A percentile compares a stretch with the other conserved stretches of the same genome.
These are phyloP conservation scores for Paecilomyces sp. DNA, from an alignment of 2,329 filamentous ascomycete species.

Conservation along the genomic window DNA sequence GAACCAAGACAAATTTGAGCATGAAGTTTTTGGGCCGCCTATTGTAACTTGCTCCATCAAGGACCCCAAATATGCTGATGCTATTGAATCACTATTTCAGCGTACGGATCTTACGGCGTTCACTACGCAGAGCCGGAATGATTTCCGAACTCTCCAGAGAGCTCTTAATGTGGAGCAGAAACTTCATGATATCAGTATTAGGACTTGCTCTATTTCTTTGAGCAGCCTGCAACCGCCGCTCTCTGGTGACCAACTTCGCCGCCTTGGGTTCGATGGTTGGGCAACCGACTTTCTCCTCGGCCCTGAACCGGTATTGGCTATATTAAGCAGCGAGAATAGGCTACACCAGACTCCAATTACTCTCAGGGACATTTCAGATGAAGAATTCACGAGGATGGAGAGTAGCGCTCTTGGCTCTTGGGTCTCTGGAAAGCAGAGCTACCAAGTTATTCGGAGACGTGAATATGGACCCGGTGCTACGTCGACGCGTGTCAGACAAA, in stretches of 20 bases:
- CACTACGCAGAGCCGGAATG: constrained; percentile 66
- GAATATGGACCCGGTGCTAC: constrained; percentile 74
- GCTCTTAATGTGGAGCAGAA: constrained; percentile 57
- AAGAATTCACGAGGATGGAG: constrained; percentile 61
- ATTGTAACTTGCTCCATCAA: constrained; percentile 74
- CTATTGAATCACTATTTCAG: constrained; percentile 52
- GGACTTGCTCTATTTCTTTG: constrained; percentile 52
- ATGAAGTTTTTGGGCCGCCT: constrained; percentile 72
- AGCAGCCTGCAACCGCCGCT: constrained; percentile 51
- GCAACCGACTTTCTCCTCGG: constrained; percentile 72
- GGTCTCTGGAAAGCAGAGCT: constrained; percentile 60
- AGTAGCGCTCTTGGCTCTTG: constrained; percentile 56
- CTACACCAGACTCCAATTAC: constrained; percentile 64
- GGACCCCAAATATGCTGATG: constrained; percentile 58
- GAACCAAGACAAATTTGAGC: constrained; percentile 62
- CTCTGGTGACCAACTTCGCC: constrained; percentile 46
- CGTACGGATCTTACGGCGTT: constrained; percentile 53
- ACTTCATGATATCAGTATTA: constrained; percentile 65
- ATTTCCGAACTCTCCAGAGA: constrained; percentile 66
- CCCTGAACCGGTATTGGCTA: constrained; percentile 74
- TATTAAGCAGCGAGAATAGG: constrained; percentile 70
- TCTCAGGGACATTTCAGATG: constrained; percentile 55
- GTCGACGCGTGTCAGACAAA: constrained; percentile 58
- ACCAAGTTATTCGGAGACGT: constrained; percentile 60
- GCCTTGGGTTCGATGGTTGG: constrained; percentile 68